Base-by-base conservation (phyloP, 2,329 filamentous ascomycete genomes). In the Tolypocladium cylindrosporum region DNA sequence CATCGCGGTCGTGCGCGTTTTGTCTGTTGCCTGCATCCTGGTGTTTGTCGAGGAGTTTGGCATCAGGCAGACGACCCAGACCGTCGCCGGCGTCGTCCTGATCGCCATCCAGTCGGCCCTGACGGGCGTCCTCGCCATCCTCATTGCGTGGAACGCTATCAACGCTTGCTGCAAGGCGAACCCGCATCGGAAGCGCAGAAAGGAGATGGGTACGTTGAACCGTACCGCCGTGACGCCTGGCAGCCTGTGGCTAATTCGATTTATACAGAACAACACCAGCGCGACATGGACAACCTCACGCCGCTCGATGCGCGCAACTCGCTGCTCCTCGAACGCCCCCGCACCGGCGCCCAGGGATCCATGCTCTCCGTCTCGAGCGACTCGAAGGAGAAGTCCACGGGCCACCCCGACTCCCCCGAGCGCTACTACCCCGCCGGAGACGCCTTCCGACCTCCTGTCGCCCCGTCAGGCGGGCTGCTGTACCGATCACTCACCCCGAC, bases 21-120 rank as follows among this genome's bases (percentile, higher is more conserved):
- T 97, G 55, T 97, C 93, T 0, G 89, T 97, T 8, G 81, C 84
- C 57, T 96, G 92, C 75, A 90, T 97, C 65, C 76, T 99, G 63
- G 80, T 97, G 55, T 99, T 97, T 66, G 93, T 97, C 36, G 89
- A 97, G 69, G 88, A 97, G 74, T 85, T 99, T 57, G 90, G 89
- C 58, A 87, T 99, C 64, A 82, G 86, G 7, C 87, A 97, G 72
- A 96, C 92, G 11, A 97, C 93, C 11, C 91, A 97, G 77, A 97
- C 94, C 0, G 84, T 97, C 55, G 93, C 90, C 19, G 94, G 94
- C 57, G 84, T 97, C n/a, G 90, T 91, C 19, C 81, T 99, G 59
- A 94, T 97, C 63, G 90, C 87, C n/a, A 81, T 97, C 6, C 94
- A 99, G 74, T 90, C 90, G 0, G 83, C 87, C 0, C 76, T 99